Base-by-base conservation (phyloP, 1,139 yeast species). In the Candida glucosophila region DNA sequence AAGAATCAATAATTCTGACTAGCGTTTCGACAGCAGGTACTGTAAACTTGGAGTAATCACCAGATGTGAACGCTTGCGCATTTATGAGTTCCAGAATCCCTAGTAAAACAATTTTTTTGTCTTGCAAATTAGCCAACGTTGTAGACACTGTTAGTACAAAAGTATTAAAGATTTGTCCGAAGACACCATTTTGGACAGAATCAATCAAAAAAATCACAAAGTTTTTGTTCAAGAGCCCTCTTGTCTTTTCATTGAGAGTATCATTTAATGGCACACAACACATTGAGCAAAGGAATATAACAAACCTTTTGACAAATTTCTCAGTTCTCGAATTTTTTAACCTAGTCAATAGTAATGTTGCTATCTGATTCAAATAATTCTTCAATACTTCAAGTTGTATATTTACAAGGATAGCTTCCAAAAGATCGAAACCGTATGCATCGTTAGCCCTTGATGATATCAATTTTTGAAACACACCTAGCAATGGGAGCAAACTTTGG, bases 391-490 rank as follows among this genome's bases (percentile, higher is more conserved):
- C 47, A 26, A 72, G 40, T 5, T 85, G 76, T 22, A 86, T 56
- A 33, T 67, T 58, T 24, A 73, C 47, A 29, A 88, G 52, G 23
- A 92, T 74, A 6, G 70, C 59, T 47, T 82, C 90, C 24, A 92
- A 55, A 24, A 92, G 58, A 32, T 90, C 96, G 47, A 92, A 79
- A 3, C 97, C 97, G 43, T 75, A 69, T 20, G 57, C 54, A 41
- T 90, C 97, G 43, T 85, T 80, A 11, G 73, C 69, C 41, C 79
- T 81, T 0, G 96, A 83, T 1, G 96, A 76, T 28, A 90, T 74
- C 35, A 92, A 63, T 47, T 88, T 86, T 57, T 92, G 98, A 63
- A 85, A 92, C n/a, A 92, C 94, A 23, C 99, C 99, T 27, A 92
- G 61, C 20, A 92, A 69, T 4, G 97, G 95, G 18, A 80, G 71